Evolutionary conservation across 805 yeast species (phyloP).

Genomic region (Kuraishia hungarica): DNA sequence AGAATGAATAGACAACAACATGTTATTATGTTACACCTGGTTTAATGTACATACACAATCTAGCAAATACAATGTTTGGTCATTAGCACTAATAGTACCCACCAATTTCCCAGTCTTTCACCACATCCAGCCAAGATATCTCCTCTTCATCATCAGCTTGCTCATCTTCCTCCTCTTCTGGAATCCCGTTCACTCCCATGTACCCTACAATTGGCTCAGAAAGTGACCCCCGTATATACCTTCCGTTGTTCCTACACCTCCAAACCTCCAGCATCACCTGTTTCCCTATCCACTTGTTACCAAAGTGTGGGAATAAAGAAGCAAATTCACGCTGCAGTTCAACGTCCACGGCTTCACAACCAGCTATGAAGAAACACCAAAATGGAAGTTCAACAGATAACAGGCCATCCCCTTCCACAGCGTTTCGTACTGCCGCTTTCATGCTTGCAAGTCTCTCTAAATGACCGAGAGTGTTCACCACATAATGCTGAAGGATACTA

Average conservation of each 20-base stretch:
- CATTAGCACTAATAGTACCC: constrained; percentile 16
- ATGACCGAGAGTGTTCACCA: constrained; percentile 25
- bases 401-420: neutral
- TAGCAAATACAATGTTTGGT: neutral
- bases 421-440: neutral
- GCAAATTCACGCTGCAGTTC: constrained; percentile 24
- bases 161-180: neutral
- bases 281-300: constrained; percentile 44
- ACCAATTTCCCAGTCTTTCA: constrained; percentile 42
- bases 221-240: constrained; percentile 9
- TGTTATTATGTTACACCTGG: no score
- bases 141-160: constrained; percentile 14
- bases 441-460: constrained; percentile 20
- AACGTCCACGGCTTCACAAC: constrained; percentile 27
- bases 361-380: constrained; percentile 40
- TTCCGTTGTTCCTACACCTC: constrained; percentile 29
- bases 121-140: constrained; percentile 42
- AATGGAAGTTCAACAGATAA: constrained; percentile 30
- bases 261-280: constrained; percentile 45
- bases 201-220: constrained; percentile 1
- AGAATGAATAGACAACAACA: no score
- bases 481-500: constrained; percentile 24
- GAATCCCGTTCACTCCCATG: neutral
- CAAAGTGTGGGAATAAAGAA: constrained; percentile 25
- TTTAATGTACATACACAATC: neutral